Evolutionary conservation across 352 stramenopile genomes (phyloP), one percentile per base, ranked within the genome.

Genomic region (Globisporangium paddicum): DNA sequence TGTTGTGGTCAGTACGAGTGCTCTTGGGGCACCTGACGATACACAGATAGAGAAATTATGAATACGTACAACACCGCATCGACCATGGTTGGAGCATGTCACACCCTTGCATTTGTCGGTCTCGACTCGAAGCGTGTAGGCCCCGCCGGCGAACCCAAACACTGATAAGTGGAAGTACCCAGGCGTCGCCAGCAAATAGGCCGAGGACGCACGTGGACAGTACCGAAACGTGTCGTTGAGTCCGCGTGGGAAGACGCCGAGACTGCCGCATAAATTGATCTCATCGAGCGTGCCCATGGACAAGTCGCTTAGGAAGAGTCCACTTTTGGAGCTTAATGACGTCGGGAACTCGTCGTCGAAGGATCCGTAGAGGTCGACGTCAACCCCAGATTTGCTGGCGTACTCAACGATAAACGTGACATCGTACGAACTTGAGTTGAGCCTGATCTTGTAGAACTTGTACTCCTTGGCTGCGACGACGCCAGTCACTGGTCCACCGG

Each of bases 341-440:
- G 71, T 89, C 28, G 83, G 81, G 21, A 72, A 79, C 23, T 47
- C 45, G 37, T 88, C 76, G 48, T 86, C 71, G 54, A 93, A 93
- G 1, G 83, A 93, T 16, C 75, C 81, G 40, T 90, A 90, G 25
- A 93, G 57, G 53, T 90, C 82, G 21, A 87, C 63, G 50, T 93
- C 82, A 16, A 66, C 44, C 10, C 40, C 40, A 13, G 42, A 41
- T 3, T 55, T 61, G 10, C 50, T 58, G 5, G 62, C 46, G 48
- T 83, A 86, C 5, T 69, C 56, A 7, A 86, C 53, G 11, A 86
- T 54, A 19, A 90, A 84, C 11, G 81, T 86, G 41, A 89, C 63
- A 52, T 93, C 83, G 45, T 83, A 91, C 8, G 81, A 77, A 25
- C 77, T 90, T 6, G 83, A 71, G 0, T 66, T 55, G 23, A 90